Percentiles rank a stretch among this genome's conserved stretches.
Conservation (phyloP, 169 alveolate genomes). For the Plasmodium blacklocki region DNA sequence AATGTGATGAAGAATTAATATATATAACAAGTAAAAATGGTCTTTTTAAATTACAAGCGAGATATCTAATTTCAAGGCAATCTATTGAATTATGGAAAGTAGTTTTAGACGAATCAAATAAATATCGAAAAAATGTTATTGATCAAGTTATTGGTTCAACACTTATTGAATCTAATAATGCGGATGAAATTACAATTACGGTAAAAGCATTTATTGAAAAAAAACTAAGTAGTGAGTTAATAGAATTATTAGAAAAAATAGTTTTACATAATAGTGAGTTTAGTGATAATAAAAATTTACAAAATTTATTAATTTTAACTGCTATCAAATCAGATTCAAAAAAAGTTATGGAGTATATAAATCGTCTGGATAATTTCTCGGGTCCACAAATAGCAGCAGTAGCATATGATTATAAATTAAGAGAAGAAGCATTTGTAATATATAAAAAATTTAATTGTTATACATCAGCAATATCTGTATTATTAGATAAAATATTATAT, state of each 20-base stretch:
- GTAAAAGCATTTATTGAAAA: conserved; percentile 99
- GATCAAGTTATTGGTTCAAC: conserved; percentile 97
- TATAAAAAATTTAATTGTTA: conserved; percentile 93
- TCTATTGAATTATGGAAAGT: conserved; percentile 96
- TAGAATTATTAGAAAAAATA: conserved; percentile 88
- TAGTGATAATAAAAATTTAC: conserved; percentile 95
- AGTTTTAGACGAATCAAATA: conserved; percentile 93
- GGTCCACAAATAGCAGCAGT: conserved; percentile 97
- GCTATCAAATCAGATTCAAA: conserved; percentile 84
- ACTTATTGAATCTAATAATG: conserved; percentile 96
- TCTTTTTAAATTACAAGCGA: conserved; percentile 96
- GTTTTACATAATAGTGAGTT: conserved; percentile 91
- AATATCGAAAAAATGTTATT: conserved; percentile 94
- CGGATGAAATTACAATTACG: conserved; percentile 96
- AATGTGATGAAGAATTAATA: conserved; percentile 97
- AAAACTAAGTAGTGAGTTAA: conserved; percentile 97
- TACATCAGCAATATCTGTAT: conserved; percentile 96
- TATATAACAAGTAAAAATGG: conserved; percentile 97
- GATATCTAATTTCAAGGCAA: conserved; percentile 97
- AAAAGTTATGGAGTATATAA: conserved; percentile 91
- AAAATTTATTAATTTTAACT: conserved; percentile 84
- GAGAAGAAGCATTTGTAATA: conserved; percentile 96
- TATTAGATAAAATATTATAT: conserved; percentile 84
- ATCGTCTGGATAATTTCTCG: conserved; percentile 97
- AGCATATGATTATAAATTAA: conserved; percentile 84